Evolutionary conservation across 108 stramenopile species (phyloP), one percentile per base, ranked within the genome.

Genomic region (Phaeodactylum tricornutum): DNA sequence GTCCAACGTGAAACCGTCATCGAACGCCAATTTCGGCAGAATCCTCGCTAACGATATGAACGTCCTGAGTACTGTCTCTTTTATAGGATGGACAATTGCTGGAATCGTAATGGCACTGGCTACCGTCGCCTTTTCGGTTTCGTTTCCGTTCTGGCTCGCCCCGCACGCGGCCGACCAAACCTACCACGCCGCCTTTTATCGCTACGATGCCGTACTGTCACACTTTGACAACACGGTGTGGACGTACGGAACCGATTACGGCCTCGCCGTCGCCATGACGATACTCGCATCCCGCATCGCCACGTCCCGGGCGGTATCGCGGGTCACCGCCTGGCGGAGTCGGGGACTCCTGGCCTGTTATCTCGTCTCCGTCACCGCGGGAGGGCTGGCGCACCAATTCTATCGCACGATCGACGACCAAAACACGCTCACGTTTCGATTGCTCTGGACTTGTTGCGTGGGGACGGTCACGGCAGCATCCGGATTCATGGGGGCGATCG

Each of bases 201-300:
- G 32, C 0, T 88, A 88, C 59, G 69, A 79, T 33, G 44, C 47
- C 4, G 57, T 44, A 6, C 36, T 61, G 14, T 67, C 76, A 9
- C 24, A 42, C 33, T 93, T 93, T 53, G 92, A 88, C 50, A 78
- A 84, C 42, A 75, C 81, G 9, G 39, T 58, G 5, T 81, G 75
- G 77, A 93, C 92, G 9, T 88, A 79, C 49, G 76, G 63, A 1
- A 89, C 92, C 6, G 92, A 93, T 57, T 93, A 93, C 50, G 43
- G 37, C 11, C 47, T 93, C 16, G 59, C 75, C 1, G 40, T 60
- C 3, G 55, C 79, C 38, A 93, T 89, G 84, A 27, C 29, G 21
- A 30, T 41, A 15, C 37, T 81, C 14, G 57, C 50, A 7, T 19
- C 11, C 5, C n/a, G 20, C 16, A 12, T 42, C 24, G 19, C 27